A percentile compares a stretch with the other conserved stretches of the same genome.
Evolutionary conservation across 768 basidiomycete genomes (phyloP).

Genomic region (Termitomyces eurrhizus): DNA sequence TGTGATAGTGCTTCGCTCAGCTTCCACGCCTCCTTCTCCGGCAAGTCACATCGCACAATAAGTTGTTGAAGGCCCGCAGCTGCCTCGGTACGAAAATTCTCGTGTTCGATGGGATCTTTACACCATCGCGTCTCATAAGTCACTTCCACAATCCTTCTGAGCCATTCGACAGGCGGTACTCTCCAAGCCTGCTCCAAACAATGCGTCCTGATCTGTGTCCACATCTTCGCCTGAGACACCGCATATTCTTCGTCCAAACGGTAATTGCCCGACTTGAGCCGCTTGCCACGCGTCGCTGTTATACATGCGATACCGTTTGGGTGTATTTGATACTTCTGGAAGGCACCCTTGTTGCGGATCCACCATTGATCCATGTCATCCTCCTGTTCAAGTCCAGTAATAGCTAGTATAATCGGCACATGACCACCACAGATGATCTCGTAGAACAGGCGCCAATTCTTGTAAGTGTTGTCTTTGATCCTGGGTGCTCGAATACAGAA

Average conservation of each 20-base stretch:
- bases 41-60: constrained; percentile 14
- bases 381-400: constrained; percentile 34
- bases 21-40: constrained; percentile 9
- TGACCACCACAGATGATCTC: constrained; percentile 32
- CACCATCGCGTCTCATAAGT: background rate
- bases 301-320: constrained; percentile 34
- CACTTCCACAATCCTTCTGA: background rate
- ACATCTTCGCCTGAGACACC: constrained; percentile 21
- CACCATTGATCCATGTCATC: constrained; percentile 31
- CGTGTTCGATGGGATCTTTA: background rate
- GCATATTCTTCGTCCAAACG: constrained; percentile 25
- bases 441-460: constrained; percentile 35
- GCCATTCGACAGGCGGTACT: constrained; percentile 14
- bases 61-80: constrained; percentile 10
- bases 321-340: constrained; percentile 26
- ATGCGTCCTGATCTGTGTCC: constrained; percentile 15
- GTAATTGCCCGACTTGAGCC: constrained; percentile 7
- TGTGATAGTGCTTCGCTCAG: constrained; percentile 2
- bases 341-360: constrained; percentile 23
- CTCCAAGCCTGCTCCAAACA: constrained; percentile 12
- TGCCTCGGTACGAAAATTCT: background rate
- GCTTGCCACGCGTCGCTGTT: constrained; percentile 28
- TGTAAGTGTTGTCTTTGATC: background rate
- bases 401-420: constrained; percentile 34
- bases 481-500: background rate